Evolutionary conservation across 345 rosid genomes (phyloP), one percentile per base, ranked within the genome.

Genomic region (Passiflora organensis): DNA sequence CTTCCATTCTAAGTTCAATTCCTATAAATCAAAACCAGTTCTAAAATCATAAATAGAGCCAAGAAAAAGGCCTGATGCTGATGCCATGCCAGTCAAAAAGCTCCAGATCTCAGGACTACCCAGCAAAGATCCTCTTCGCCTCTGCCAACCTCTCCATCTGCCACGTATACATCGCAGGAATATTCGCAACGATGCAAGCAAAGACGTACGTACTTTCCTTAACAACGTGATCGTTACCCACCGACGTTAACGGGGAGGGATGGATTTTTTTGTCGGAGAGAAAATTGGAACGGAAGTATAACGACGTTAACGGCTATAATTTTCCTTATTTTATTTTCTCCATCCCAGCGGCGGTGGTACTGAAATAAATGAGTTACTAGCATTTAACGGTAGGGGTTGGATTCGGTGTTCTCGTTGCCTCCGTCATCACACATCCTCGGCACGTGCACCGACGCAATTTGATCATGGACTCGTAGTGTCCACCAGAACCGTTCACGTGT

Each of bases 171-270:
- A 20, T 15, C 39, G 32, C 9, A 10, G 39, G 21, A 60, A 51
- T 37, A 25, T 51, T 56, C 72, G 22, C 5, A 5, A 1, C 2
- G 1, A 14, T 17, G 32, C 15, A 50, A 43, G 6, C 5, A 46
- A 20, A 19, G 46, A 28, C 24, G 19, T 1, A 23, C 19, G 46
- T 44, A 10, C 34, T 48, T 10, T 0, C 1, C 14, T n/a, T 11
- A 55, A 55, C n/a, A n/a, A n/a, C 72, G 10, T 42, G 32, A 45
- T 4, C 22, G 21, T 13, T 22, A 16, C 24, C 58, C 59, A 62
- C 73, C 64, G 64, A 68, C 68, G 51, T 21, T 68, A 57, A 62
- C 64, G 64, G 55, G 55, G 16, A 39, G n/a, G 25, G 9, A 0
- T 4, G 13, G 43, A n/a, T n/a, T n/a, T n/a, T n/a, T n/a, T n/a